These are phyloP conservation scores for Thecaphora frezii DNA, from an alignment of 1,284 basidiomycete species.

Conservation along the genomic window DNA sequence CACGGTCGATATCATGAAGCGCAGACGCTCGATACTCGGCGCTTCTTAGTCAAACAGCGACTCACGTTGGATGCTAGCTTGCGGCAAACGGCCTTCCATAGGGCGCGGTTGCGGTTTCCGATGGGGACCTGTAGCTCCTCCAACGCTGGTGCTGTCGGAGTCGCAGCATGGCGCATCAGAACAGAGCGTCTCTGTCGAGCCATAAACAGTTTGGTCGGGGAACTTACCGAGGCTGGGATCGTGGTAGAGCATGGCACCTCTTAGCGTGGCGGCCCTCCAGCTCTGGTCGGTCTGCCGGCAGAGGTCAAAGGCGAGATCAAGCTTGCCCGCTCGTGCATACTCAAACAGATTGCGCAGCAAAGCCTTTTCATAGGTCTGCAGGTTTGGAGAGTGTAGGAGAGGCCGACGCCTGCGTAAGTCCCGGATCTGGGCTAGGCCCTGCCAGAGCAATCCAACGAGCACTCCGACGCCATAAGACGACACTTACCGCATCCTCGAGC, in stretches of 20 bases:
- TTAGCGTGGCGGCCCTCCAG: conserved; percentile 84
- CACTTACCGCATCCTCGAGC: conserved; percentile 38
- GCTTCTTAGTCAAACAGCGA: background rate
- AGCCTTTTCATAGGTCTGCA: conserved; percentile 72
- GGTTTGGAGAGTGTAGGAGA: background rate
- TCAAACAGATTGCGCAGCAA: conserved; percentile 74
- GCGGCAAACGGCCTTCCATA: conserved; percentile 54
- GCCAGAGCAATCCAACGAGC: conserved; percentile 2
- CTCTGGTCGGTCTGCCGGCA: conserved; percentile 82
- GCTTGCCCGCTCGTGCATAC: conserved; percentile 75
- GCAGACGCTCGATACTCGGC: too few relatives aligned
- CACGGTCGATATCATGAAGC: too few relatives aligned
- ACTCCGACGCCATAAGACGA: background rate
- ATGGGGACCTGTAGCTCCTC: conserved; percentile 37
- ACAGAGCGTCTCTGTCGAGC: background rate
- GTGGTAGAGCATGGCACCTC: conserved; percentile 66
- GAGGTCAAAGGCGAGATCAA: conserved; percentile 79
- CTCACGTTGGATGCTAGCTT: conserved; percentile 40
- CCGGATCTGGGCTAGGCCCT: too few relatives aligned
- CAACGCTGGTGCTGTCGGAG: conserved; percentile 1
- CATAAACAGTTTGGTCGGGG: conserved; percentile 3
- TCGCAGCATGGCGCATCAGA: too few relatives aligned
- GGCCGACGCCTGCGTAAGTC: too few relatives aligned
- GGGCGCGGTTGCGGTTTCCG: conserved; percentile 50
- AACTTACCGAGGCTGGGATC: conserved; percentile 26